Conservation (phyloP, 2,329 filamentous ascomycete genomes). For the Xylaria sp. region DNA sequence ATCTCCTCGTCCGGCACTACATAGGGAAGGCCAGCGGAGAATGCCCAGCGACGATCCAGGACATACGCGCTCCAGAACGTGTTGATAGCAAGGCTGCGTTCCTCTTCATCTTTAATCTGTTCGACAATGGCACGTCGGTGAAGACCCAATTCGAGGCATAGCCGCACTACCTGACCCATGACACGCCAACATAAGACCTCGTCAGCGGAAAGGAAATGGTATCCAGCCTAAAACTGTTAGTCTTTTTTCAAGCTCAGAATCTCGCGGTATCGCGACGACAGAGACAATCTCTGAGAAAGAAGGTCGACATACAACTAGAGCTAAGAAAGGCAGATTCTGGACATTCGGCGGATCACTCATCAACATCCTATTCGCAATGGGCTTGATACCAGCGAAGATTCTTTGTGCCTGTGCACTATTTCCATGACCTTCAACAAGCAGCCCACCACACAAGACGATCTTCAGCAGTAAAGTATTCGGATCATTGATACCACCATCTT, state of each 20-base stretch:
- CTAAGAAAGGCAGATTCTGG: constrained; percentile 62
- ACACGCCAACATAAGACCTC: constrained; percentile 88
- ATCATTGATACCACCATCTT: constrained; percentile 58
- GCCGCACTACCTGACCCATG: constrained; percentile 82
- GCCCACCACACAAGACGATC: constrained; percentile 80
- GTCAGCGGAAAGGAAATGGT: constrained; percentile 86
- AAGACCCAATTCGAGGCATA: constrained; percentile 85
- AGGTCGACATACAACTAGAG: constrained; percentile 52
- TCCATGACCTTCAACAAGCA: constrained; percentile 82
- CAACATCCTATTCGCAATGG: constrained; percentile 73
- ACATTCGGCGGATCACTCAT: constrained; percentile 65
- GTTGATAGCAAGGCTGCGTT: constrained; percentile 74
- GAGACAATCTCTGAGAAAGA: not conserved
- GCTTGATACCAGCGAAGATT: constrained; percentile 81
- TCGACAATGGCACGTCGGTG: constrained; percentile 80
- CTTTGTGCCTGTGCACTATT: constrained; percentile 78
- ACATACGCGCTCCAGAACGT: constrained; percentile 91
- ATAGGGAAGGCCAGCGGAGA: constrained; percentile 89
- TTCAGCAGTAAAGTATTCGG: constrained; percentile 77
- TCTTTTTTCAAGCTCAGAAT: constrained; percentile 1
- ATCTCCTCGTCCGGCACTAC: constrained; percentile 87
- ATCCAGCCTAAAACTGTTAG: constrained; percentile 61
- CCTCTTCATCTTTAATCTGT: constrained; percentile 74
- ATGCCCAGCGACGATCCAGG: constrained; percentile 86
- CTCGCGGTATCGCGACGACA: not conserved